phyloP scores from a whole-genome alignment of 148 eudicot genomes.

The Heliosperma pusillum region DNA sequence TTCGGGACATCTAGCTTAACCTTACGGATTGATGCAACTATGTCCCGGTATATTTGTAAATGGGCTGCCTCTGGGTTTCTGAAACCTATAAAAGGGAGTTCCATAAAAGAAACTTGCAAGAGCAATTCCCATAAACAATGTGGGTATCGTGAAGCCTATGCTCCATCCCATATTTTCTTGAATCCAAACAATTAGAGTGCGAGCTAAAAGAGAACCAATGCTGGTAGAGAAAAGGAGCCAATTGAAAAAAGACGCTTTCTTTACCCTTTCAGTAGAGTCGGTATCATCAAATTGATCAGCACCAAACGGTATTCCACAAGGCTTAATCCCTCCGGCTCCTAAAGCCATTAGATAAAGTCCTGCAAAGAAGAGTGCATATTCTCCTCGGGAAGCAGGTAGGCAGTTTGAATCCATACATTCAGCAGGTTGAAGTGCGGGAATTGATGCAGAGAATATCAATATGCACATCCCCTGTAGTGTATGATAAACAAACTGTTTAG shows the following conservation, averaged over 20 bases:
- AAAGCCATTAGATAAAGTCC: constrained; percentile 51
- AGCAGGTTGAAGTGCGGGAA: constrained; percentile 28
- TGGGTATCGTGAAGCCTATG: constrained; percentile 38
- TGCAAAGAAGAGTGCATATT: constrained; percentile 37
- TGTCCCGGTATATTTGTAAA: constrained; percentile 41
- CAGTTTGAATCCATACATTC: constrained; percentile 37
- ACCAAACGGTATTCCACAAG: constrained; percentile 51
- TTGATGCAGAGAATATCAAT: constrained; percentile 62
- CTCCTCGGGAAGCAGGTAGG: constrained; percentile 37
- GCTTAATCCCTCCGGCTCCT: constrained; percentile 54
- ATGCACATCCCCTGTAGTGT: constrained; percentile 33
- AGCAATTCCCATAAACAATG: constrained; percentile 41
- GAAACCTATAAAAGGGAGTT: constrained; percentile 43
- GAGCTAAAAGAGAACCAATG: constrained; percentile 41
- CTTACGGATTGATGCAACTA: constrained; percentile 37
- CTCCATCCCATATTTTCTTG: constrained; percentile 51
- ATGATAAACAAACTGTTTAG: neutral
- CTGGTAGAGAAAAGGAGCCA: constrained; percentile 47
- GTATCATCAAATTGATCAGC: constrained; percentile 57
- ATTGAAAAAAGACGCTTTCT: constrained; percentile 44
- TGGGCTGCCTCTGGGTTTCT: constrained; percentile 42
- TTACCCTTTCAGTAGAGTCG: constrained; percentile 37
- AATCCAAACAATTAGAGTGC: constrained; percentile 41
- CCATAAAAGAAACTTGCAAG: constrained; percentile 42
- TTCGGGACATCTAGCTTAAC: constrained; percentile 26